Conservation (phyloP, 1,284 basidiomycete genomes). For the Boletus mariae region DNA sequence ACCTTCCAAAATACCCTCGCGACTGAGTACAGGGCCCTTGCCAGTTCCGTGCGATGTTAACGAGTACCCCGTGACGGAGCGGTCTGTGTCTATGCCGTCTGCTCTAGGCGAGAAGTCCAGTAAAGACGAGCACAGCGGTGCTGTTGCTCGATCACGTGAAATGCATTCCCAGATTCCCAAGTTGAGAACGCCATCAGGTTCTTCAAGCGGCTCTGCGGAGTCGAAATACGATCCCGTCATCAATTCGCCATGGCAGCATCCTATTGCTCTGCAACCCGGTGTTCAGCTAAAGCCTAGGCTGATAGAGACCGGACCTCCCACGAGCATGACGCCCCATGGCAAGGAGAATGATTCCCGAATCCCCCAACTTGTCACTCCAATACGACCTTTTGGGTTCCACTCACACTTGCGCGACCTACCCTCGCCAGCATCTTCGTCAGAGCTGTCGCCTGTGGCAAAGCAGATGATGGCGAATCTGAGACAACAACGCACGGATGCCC, state of each 20-base stretch:
- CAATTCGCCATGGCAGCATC: slow-evolving; percentile 4
- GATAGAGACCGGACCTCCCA: background rate
- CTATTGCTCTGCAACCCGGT: slow-evolving; percentile 8
- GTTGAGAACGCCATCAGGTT: slow-evolving; percentile 26
- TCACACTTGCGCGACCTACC: slow-evolving; percentile 33
- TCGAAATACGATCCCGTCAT: slow-evolving; percentile 5
- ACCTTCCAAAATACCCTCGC: slow-evolving; percentile 18
- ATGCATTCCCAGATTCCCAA: slow-evolving; percentile 29
- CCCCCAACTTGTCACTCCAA: slow-evolving; percentile 30
- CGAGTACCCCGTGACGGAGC: slow-evolving; percentile 1
- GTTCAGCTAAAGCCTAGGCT: slow-evolving; percentile 1
- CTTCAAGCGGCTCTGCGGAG: slow-evolving; percentile 23
- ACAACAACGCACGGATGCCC: slow-evolving; percentile 49
- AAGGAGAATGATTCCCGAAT: slow-evolving; percentile 34
- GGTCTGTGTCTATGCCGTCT: slow-evolving; percentile 1
- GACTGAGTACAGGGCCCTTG: slow-evolving; percentile 4
- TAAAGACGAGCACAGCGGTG: slow-evolving; percentile 2
- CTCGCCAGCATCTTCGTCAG: slow-evolving; percentile 69
- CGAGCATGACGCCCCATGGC: background rate
- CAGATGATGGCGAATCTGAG: slow-evolving; percentile 65
- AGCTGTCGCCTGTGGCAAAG: slow-evolving; percentile 62
- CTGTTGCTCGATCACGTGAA: slow-evolving; percentile 13
- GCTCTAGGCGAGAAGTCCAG: slow-evolving; percentile 15
- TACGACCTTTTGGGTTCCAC: slow-evolving; percentile 32
- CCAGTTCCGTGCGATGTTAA: slow-evolving; percentile 3